A percentile compares a stretch with the other conserved stretches of the same genome.
phyloP scores from a whole-genome alignment of 345 rosid genomes.

The Lepidium aucheri region DNA sequence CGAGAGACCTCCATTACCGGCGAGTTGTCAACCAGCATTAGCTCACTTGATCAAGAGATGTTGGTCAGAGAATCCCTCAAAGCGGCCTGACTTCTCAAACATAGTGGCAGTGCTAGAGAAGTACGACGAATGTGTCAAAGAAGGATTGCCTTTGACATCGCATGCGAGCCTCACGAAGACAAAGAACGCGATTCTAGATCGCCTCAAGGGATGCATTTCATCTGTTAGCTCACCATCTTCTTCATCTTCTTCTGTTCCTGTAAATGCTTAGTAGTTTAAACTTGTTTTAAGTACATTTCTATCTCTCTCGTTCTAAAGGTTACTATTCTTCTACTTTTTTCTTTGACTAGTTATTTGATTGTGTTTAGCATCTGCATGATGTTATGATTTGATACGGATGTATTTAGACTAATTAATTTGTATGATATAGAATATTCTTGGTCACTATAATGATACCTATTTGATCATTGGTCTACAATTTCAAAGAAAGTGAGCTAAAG shows the following conservation, averaged over 20 bases:
- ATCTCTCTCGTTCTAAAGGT: slow-evolving; percentile 12
- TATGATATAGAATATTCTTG: neutral
- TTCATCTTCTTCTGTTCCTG: slow-evolving; percentile 56
- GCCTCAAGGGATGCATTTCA: slow-evolving; percentile 69
- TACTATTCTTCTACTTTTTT: neutral
- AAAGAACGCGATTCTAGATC: slow-evolving; percentile 58
- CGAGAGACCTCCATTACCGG: slow-evolving; percentile 86
- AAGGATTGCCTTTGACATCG: slow-evolving; percentile 77
- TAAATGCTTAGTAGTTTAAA: slow-evolving; percentile 52
- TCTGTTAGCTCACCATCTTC: slow-evolving; percentile 26
- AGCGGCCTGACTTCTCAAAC: slow-evolving; percentile 81
- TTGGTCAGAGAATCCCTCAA: slow-evolving; percentile 83
- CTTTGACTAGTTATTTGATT: neutral
- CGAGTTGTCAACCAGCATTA: slow-evolving; percentile 81
- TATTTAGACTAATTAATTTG: slow-evolving; percentile 2
- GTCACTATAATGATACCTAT: neutral
- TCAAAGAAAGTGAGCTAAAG: no score
- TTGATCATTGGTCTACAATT: neutral
- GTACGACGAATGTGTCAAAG: slow-evolving; percentile 79
- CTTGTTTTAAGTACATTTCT: neutral
- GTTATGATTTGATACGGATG: neutral
- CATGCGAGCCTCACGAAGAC: slow-evolving; percentile 55
- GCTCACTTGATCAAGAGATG: slow-evolving; percentile 90
- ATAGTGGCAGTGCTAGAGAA: slow-evolving; percentile 77
- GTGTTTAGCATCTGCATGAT: neutral